Evolutionary conservation across 352 stramenopile genomes (phyloP).

Genomic region (Phytopythium sindhum): DNA sequence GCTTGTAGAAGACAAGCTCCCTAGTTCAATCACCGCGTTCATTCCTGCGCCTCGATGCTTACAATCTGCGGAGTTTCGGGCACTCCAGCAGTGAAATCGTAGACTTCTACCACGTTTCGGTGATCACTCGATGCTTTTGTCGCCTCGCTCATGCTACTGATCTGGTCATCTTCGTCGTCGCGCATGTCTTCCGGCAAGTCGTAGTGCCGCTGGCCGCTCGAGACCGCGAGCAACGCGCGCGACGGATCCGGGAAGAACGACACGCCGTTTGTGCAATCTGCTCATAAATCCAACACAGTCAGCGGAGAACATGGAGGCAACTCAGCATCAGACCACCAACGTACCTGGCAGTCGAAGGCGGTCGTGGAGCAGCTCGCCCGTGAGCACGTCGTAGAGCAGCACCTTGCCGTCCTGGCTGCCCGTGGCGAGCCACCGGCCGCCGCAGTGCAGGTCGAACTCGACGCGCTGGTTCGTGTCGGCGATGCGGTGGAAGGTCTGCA

Average conservation of each 20-base stretch:
- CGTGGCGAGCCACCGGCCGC: slow-evolving; percentile 55
- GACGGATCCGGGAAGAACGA: slow-evolving; percentile 68
- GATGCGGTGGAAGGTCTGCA: slow-evolving; percentile 54
- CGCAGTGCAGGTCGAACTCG: slow-evolving; percentile 72
- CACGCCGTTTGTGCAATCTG: slow-evolving; percentile 67
- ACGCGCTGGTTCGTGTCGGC: slow-evolving; percentile 76
- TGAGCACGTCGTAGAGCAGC: slow-evolving; percentile 59
- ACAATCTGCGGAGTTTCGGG: too few relatives aligned
- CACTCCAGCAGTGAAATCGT: slow-evolving; percentile 23
- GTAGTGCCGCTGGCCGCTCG: slow-evolving; percentile 65
- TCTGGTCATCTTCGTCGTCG: slow-evolving; percentile 26
- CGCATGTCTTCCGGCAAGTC: slow-evolving; percentile 58
- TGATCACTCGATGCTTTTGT: neutral
- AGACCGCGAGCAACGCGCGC: slow-evolving; percentile 44
- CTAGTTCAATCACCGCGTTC: too few relatives aligned
- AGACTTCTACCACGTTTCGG: slow-evolving; percentile 38
- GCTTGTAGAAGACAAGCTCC: too few relatives aligned
- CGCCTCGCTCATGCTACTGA: slow-evolving; percentile 4
- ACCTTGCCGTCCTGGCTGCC: slow-evolving; percentile 49
- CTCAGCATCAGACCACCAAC: neutral
- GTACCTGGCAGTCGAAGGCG: slow-evolving; percentile 26
- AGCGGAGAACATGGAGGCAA: neutral
- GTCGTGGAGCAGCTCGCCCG: slow-evolving; percentile 47
- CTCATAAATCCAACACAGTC: neutral
- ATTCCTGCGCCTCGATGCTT: too few relatives aligned